Base-by-base conservation (phyloP, 1,284 basidiomycete species). In the Macrocystidia cucumis region DNA sequence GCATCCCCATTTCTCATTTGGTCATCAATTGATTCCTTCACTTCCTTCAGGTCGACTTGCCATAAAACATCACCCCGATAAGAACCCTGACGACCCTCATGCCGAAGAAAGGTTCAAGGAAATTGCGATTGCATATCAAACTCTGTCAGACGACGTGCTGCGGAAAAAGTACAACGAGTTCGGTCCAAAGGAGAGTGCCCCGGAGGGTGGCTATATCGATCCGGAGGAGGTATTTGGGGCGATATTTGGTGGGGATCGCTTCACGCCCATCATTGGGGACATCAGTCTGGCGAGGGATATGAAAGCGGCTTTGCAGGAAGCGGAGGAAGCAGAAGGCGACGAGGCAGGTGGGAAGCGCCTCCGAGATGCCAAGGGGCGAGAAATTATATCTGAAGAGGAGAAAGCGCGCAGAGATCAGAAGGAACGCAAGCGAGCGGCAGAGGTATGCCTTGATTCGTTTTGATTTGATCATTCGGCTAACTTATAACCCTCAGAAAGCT, bases 271-370 rank as follows among this genome's bases (percentile, higher is more conserved):
- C 51, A 91, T 91, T 46, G 86, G 87, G 7, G 71, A 80, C 36
- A 84, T 90, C 47, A 86, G 82, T 37, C 65, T 91, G 47, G 93
- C 91, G 21, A 78, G 78, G 48, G 95, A 98, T 51, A 98, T 99
- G 96, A 99, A 99, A 65, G 78, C 91, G 4, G 93, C 92, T 4
- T 66, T 99, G 52, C 93, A 98, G 54, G 88, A 95, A 51, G 92
- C 90, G 11, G 87, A 87, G 33, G 81, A 85, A 37, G 78, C 73
- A 7, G 84, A 88, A 43, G 71, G 68, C 7, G 69, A 72, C 13
- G 69, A 64, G 16, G 59, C 50, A 5, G 60, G 49, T 13, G 52
- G 44, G 45, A 56, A 54, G 32, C 62, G 65, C 27, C 53, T 58
- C 40, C 64, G 68, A 34, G 82, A 82, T 52, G 71, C 72, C 20